Conservation (phyloP, 306 rosid species). For the Cicer judaicum region DNA sequence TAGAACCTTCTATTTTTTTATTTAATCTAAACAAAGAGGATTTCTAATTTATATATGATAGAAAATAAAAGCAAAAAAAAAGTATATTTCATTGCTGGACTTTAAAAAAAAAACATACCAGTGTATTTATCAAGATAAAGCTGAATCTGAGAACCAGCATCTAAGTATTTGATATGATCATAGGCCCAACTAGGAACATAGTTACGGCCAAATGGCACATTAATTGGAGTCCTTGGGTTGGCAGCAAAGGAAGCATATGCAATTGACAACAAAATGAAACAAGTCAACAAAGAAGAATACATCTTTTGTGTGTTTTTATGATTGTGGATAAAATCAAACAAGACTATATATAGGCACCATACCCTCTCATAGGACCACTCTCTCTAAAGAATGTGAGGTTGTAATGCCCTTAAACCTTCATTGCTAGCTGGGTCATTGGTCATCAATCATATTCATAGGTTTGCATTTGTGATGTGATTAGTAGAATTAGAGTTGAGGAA, state of each 20-base stretch:
- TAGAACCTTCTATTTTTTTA: too few relatives aligned
- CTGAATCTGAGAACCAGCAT: constrained; percentile 69
- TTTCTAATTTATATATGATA: too few relatives aligned
- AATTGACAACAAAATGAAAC: constrained; percentile 45
- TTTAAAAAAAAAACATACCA: constrained; percentile 39
- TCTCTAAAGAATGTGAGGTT: neutral
- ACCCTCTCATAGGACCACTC: constrained; percentile 10
- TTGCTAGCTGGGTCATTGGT: constrained; percentile 30
- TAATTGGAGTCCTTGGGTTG: constrained; percentile 55
- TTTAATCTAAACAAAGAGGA: too few relatives aligned
- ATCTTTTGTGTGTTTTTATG: constrained; percentile 29
- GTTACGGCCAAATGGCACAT: constrained; percentile 76
- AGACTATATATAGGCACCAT: constrained; percentile 41
- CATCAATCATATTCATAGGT: constrained; percentile 11
- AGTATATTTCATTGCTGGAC: too few relatives aligned
- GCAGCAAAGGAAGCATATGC: constrained; percentile 46
- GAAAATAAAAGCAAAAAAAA: too few relatives aligned
- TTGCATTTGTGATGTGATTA: too few relatives aligned
- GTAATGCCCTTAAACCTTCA: constrained; percentile 31
- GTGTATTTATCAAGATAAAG: constrained; percentile 78
- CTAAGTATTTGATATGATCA: constrained; percentile 78
- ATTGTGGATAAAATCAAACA: neutral
- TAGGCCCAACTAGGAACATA: constrained; percentile 82
- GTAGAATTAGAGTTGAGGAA: too few relatives aligned
- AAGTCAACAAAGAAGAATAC: constrained; percentile 47